Base-by-base conservation (phyloP, 2,329 filamentous ascomycete species). In the Sporothrix humicola region DNA sequence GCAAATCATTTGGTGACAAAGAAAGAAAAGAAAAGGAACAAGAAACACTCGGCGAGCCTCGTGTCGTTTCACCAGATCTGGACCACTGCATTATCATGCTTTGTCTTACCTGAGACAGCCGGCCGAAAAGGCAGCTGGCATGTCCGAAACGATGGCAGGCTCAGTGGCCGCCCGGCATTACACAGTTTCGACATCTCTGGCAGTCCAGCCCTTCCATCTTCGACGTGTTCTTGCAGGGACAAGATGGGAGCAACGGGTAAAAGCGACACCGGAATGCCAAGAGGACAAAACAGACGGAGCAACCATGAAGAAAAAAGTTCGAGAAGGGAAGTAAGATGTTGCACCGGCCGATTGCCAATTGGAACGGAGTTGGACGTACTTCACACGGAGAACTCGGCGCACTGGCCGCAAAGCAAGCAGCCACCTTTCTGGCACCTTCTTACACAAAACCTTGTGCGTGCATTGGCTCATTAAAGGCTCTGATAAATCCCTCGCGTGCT, bases 401-500 rank as follows among this genome's bases (percentile, higher is more conserved):
- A 20, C 31, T 46, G 44, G 23, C 31, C 23, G 44, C 15, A 20
- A 37, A 42, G 46, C 48, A 69, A 54, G 66, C 17, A 69, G 20
- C 65, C 46, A 10, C 3, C 17, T 31, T 26, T n/a, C 46, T 50
- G 13, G 23, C 44, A 31, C 20, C 44, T 48, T 66, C 20, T 12
- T 31, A 46, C 50, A 31, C 44, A 52, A 37, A 42, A 3, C 13
- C 20, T 37, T 52, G 46, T n/a, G 23, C 31, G 63, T 5, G 63
- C 44, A 48, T 1, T 59, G 48, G 10, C 37, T 48, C 61, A 65
- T 65, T 48, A 65, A 42, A 65, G 17, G 42, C 4, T 48, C 42
- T 26, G 42, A 48, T 65, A 65, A 65, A 48, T 65, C 61, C 61
- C 42, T 46, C 44, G 63, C 63, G 63, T 50, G 46, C 44, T 3